phyloP scores from a whole-genome alignment of 352 stramenopile genomes.

The Peronospora destructor region DNA sequence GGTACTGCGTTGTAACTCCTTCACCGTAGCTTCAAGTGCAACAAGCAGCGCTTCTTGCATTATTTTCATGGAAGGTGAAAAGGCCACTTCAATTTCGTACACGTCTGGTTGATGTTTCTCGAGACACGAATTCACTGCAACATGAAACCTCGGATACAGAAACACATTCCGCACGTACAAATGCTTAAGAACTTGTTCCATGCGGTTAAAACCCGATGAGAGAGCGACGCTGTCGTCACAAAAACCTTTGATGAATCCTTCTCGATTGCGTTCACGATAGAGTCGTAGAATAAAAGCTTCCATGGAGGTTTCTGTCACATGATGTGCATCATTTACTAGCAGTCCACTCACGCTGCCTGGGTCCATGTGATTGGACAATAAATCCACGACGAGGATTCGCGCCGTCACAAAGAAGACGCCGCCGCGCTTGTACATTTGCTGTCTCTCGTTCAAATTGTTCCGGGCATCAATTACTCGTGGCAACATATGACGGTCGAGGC shows the following conservation, averaged over 20 bases:
- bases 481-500: constrained; percentile 77
- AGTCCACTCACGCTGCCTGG: constrained; percentile 87
- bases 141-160: constrained; percentile 94
- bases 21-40: constrained; percentile 89
- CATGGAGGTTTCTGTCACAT: constrained; percentile 90
- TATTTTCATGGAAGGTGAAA: constrained; percentile 88
- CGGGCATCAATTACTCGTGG: constrained; percentile 83
- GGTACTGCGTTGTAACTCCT: constrained; percentile 87
- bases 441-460: constrained; percentile 62
- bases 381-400: constrained; percentile 95
- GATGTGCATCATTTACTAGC: constrained; percentile 90
- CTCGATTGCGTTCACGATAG: constrained; percentile 82
- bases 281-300: constrained; percentile 96
- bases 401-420: constrained; percentile 93
- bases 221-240: constrained; percentile 89
- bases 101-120: constrained; percentile 85
- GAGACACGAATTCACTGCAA: constrained; percentile 84
- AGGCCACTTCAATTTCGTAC: constrained; percentile 89
- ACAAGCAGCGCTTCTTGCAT: constrained; percentile 93
- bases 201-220: constrained; percentile 89
- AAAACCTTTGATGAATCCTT: constrained; percentile 96
- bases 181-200: constrained; percentile 93
- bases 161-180: constrained; percentile 90
- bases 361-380: constrained; percentile 86
- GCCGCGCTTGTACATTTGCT: constrained; percentile 88